phyloP scores from a whole-genome alignment of 1,284 basidiomycete species.

The Entoloma clypeatum region DNA sequence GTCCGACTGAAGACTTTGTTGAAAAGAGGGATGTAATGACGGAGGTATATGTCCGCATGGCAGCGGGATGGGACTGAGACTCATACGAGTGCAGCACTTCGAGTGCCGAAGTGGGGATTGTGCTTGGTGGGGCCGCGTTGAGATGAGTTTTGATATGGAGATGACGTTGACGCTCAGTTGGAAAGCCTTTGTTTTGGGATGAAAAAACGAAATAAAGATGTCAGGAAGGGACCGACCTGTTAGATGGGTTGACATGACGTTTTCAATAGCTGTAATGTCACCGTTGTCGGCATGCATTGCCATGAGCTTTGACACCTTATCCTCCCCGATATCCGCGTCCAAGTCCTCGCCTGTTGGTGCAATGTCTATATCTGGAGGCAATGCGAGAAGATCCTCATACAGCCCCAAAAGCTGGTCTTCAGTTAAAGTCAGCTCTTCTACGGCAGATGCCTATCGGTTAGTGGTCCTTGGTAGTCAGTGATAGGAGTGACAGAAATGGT shows the following conservation, averaged over 20 bases:
- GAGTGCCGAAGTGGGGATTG: conserved; percentile 55
- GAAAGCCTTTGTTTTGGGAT: conserved; percentile 30
- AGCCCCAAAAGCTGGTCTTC: conserved; percentile 48
- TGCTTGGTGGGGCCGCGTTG: conserved; percentile 34
- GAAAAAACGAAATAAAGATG: background rate
- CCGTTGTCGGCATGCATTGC: conserved; percentile 47
- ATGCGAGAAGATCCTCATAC: conserved; percentile 52
- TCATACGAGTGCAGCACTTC: conserved; percentile 65
- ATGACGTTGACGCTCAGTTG: conserved; percentile 58
- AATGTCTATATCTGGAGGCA: too few species aligned
- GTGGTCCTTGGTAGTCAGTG: background rate
- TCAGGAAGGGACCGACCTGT: conserved; percentile 34
- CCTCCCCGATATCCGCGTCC: too few species aligned
- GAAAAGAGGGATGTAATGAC: conserved; percentile 60
- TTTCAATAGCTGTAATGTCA: conserved; percentile 43
- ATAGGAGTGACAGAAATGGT: background rate
- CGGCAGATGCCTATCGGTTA: conserved; percentile 18
- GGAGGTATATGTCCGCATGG: conserved; percentile 63
- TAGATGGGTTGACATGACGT: conserved; percentile 40
- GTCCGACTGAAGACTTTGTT: conserved; percentile 43
- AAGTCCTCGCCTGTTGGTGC: too few species aligned
- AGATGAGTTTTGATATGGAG: conserved; percentile 65
- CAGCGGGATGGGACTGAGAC: conserved; percentile 48
- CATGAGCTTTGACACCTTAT: conserved; percentile 44
- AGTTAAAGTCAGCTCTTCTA: conserved; percentile 37